These are phyloP conservation scores for Scheffersomyces quercinus DNA, from an alignment of 1,139 yeast genomes.

Conservation along the genomic window DNA sequence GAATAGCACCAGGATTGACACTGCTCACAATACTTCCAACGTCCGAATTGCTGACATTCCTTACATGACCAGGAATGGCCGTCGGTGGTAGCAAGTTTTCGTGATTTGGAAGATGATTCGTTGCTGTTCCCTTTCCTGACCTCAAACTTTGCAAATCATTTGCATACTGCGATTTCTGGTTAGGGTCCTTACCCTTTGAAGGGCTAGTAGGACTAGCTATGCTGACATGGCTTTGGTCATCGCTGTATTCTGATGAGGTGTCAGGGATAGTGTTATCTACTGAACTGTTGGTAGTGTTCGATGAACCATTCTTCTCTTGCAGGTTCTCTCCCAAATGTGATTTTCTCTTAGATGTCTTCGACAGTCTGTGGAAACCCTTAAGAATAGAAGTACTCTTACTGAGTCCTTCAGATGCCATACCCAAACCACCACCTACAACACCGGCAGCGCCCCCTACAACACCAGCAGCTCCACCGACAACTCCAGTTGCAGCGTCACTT, in stretches of 20 bases:
- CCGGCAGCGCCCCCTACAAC: constrained; percentile 36
- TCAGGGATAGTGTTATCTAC: not conserved
- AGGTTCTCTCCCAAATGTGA: constrained; percentile 2
- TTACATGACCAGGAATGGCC: constrained; percentile 21
- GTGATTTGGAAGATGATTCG: constrained; percentile 8
- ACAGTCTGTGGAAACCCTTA: constrained; percentile 32
- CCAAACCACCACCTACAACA: constrained; percentile 30
- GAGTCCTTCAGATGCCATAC: constrained; percentile 45
- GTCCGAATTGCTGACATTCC: constrained; percentile 31
- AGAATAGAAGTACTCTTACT: constrained; percentile 45
- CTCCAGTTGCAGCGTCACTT: constrained; percentile 37
- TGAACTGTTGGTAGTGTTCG: no score
- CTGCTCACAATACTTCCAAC: constrained; percentile 39
- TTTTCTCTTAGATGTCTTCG: constrained; percentile 17
- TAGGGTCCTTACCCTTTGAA: constrained; percentile 1
- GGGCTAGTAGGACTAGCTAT: constrained; percentile 1
- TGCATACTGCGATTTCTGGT: constrained; percentile 14
- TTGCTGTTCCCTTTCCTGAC: constrained; percentile 15
- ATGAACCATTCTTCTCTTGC: constrained; percentile 1
- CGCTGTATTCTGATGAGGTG: constrained; percentile 1
- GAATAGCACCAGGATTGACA: constrained; percentile 34
- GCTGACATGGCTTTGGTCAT: not conserved
- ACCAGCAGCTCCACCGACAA: constrained; percentile 44
- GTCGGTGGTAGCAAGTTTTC: constrained; percentile 43
- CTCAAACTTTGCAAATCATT: constrained; percentile 26